Conservation (phyloP, 495 filamentous ascomycete genomes). For the Articulospora tetracladia region DNA sequence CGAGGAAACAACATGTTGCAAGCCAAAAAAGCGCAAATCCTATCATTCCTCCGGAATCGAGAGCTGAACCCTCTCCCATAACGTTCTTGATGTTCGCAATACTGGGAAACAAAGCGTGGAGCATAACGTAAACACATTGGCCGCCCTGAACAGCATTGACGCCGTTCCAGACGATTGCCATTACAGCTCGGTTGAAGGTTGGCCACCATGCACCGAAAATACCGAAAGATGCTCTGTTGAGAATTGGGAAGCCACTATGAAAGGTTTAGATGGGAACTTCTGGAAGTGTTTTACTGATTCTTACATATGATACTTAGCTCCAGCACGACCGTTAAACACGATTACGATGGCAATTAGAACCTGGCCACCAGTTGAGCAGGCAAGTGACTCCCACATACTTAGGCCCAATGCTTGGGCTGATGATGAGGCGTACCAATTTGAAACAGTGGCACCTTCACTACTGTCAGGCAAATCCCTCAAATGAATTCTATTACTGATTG, state of each 20-base stretch:
- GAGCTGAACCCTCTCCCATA: conserved; percentile 32
- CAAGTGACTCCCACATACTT: conserved; percentile 36
- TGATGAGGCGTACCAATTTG: conserved; percentile 34
- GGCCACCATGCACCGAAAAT: conserved; percentile 35
- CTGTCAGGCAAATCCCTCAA: not conserved
- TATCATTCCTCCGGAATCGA: conserved; percentile 35
- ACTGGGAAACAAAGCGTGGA: conserved; percentile 34
- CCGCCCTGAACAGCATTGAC: conserved; percentile 35
- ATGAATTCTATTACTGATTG: not conserved
- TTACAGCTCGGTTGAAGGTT: conserved; percentile 35
- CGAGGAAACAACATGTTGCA: conserved; percentile 32
- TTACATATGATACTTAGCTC: conserved; percentile 34
- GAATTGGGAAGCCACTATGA: conserved; percentile 30
- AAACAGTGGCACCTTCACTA: conserved; percentile 32
- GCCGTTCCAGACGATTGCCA: conserved; percentile 39
- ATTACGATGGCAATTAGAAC: conserved; percentile 31
- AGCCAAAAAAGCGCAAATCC: conserved; percentile 35
- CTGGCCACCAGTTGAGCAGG: conserved; percentile 32
- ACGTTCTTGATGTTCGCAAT: conserved; percentile 32
- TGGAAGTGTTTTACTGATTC: not conserved
- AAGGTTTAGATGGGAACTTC: not conserved
- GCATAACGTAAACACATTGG: conserved; percentile 36
- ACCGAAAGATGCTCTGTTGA: conserved; percentile 34
- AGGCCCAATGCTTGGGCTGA: conserved; percentile 33
- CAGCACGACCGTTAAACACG: conserved; percentile 35